Conservation (phyloP, 2,329 filamentous ascomycete species). For the Colletotrichum sojae region DNA sequence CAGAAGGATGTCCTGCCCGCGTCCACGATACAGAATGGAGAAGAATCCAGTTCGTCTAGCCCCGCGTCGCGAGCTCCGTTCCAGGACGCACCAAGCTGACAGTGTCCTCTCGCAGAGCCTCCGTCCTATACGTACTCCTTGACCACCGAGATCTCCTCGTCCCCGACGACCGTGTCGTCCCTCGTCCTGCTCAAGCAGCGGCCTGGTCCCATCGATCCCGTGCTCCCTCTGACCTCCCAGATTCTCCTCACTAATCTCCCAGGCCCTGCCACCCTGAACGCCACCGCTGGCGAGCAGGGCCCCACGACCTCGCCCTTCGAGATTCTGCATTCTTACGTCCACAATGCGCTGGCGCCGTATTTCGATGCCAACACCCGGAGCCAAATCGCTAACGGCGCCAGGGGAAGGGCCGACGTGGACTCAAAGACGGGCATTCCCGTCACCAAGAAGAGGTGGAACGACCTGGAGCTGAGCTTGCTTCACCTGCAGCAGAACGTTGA, state of each 20-base stretch:
- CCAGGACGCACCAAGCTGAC: constrained; percentile 45
- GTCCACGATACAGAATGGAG: constrained; percentile 65
- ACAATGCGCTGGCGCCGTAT: constrained; percentile 92
- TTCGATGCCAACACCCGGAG: constrained; percentile 96
- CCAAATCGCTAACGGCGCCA: constrained; percentile 74
- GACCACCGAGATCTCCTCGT: constrained; percentile 84
- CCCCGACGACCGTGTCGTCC: constrained; percentile 84
- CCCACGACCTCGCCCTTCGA: constrained; percentile 88
- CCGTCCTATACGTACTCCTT: constrained; percentile 81
- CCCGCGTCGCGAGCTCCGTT: not conserved
- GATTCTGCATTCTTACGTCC: constrained; percentile 90
- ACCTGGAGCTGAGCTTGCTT: constrained; percentile 89
- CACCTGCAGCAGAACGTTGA: constrained; percentile 98
- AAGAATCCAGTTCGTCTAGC: constrained; percentile 43
- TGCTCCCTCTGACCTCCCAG: constrained; percentile 86
- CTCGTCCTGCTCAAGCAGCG: constrained; percentile 88
- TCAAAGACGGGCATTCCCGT: constrained; percentile 95
- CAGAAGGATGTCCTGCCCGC: constrained; percentile 81
- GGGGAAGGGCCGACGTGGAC: constrained; percentile 86
- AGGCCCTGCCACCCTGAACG: constrained; percentile 80
- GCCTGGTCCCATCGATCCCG: constrained; percentile 87
- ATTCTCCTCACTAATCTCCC: constrained; percentile 95
- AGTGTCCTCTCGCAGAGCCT: constrained; percentile 51
- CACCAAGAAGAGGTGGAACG: constrained; percentile 97
- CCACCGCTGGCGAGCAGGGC: constrained; percentile 77